Evolutionary conservation across 1,284 basidiomycete genomes (phyloP).

Genomic region (Farysia itapuensis): DNA sequence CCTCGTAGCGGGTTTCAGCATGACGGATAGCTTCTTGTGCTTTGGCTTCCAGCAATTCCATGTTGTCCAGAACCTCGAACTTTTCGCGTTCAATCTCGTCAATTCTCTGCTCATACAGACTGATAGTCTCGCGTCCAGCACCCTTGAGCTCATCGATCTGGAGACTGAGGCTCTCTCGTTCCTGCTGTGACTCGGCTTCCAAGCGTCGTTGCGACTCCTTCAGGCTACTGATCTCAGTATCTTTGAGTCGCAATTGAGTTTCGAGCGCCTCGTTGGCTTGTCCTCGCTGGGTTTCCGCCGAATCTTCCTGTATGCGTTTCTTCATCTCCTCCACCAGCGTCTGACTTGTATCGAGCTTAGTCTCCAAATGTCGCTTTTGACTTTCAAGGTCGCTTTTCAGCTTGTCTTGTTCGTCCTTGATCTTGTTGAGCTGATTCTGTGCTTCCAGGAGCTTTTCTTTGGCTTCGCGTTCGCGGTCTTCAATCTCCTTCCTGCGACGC

Average conservation of each 20-base stretch:
- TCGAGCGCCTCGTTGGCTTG: conserved; percentile 32
- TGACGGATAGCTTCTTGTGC: conserved; percentile 81
- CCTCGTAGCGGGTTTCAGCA: conserved; percentile 72
- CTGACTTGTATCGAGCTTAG: conserved; percentile 36
- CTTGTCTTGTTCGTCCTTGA: conserved; percentile 65
- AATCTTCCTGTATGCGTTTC: conserved; percentile 23
- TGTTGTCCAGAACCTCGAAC: conserved; percentile 50
- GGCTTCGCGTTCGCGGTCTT: conserved; percentile 31
- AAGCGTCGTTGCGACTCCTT: conserved; percentile 45
- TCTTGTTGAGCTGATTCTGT: conserved; percentile 55
- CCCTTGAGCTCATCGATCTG: conserved; percentile 78
- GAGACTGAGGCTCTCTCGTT: conserved; percentile 27
- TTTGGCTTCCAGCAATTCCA: conserved; percentile 60
- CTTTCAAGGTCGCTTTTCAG: conserved; percentile 59
- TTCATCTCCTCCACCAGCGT: conserved; percentile 28
- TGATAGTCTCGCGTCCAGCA: conserved; percentile 72
- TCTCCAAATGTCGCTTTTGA: conserved; percentile 27
- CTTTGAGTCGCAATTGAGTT: conserved; percentile 40
- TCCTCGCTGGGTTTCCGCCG: conserved; percentile 22
- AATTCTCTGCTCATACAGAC: conserved; percentile 34
- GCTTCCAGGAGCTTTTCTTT: conserved; percentile 40
- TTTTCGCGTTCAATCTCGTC: conserved; percentile 50
- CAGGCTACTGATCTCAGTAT: conserved; percentile 44
- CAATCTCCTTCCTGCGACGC: conserved; percentile 39
- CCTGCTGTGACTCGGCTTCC: conserved; percentile 44